Conservation (phyloP, 2,329 filamentous ascomycete species). For the Aspergillus tubingensis region DNA sequence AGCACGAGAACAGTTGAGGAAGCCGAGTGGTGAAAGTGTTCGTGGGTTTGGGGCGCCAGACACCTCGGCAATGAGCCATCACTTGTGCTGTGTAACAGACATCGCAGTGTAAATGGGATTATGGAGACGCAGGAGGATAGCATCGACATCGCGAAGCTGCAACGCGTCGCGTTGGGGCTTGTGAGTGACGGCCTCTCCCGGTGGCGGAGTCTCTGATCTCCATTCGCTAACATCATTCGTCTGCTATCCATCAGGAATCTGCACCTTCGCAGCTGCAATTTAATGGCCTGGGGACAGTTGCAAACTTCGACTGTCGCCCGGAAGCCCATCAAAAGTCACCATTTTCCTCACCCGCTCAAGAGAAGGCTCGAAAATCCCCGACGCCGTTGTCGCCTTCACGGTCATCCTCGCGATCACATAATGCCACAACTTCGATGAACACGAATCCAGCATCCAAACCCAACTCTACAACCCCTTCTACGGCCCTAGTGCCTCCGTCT, state of each 20-base stretch:
- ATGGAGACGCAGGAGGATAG: constrained; percentile 47
- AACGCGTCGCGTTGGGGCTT: constrained; percentile 44
- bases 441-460: constrained; percentile 16
- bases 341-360: constrained; percentile 9
- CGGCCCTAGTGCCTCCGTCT: constrained; percentile 20
- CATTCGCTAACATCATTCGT: constrained; percentile 28
- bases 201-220: constrained; percentile 22
- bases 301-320: constrained; percentile 7
- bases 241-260: constrained; percentile 28
- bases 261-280: constrained; percentile 29
- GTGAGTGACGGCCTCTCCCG: constrained; percentile 35
- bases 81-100: not conserved
- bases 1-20: too few species aligned
- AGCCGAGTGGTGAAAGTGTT: not conserved
- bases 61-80: not conserved
- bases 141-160: constrained; percentile 42
- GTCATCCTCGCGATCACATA: constrained; percentile 14
- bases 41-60: not conserved
- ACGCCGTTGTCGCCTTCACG: constrained; percentile 10
- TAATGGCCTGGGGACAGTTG: constrained; percentile 13
- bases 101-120: constrained; percentile 3
- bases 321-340: constrained; percentile 5
- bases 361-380: constrained; percentile 14
- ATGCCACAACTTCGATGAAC: constrained; percentile 24
- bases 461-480: constrained; percentile 15